Percentiles rank a stretch among this genome's conserved stretches.
These are phyloP conservation scores for Malus fusca DNA, from an alignment of 306 rosid species.

Conservation along the genomic window DNA sequence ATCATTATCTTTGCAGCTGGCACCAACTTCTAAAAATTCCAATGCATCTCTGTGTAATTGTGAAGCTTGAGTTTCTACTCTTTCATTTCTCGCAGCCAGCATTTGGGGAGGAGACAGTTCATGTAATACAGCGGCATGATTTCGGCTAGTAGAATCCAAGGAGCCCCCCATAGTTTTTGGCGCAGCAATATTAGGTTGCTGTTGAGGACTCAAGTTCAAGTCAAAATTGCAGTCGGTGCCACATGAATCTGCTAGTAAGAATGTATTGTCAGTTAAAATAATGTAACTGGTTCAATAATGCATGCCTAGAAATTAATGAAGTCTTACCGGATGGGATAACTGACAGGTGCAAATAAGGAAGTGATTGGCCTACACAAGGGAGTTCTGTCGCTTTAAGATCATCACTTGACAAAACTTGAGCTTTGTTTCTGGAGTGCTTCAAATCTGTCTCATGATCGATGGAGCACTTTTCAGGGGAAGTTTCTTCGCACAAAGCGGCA, in stretches of 20 bases:
- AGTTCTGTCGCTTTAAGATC: slow-evolving; percentile 10
- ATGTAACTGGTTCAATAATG: neutral
- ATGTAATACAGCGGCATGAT: slow-evolving; percentile 25
- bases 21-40: slow-evolving; percentile 13
- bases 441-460: slow-evolving; percentile 22
- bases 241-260: slow-evolving; percentile 26
- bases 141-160: slow-evolving; percentile 35
- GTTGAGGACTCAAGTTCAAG: slow-evolving; percentile 29
- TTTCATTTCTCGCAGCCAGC: slow-evolving; percentile 8
- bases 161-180: slow-evolving; percentile 18
- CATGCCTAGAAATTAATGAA: neutral
- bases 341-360: slow-evolving; percentile 25
- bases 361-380: slow-evolving; percentile 7
- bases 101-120: slow-evolving; percentile 29
- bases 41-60: slow-evolving; percentile 14
- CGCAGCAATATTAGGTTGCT: slow-evolving; percentile 22
- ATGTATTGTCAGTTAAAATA: neutral
- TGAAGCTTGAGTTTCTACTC: slow-evolving; percentile 13
- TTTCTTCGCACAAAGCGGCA: slow-evolving; percentile 20
- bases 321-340: slow-evolving; percentile 35
- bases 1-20: slow-evolving; percentile 12
- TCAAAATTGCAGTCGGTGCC: slow-evolving; percentile 26
- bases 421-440: slow-evolving; percentile 33
- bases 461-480: slow-evolving; percentile 20
- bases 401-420: slow-evolving; percentile 13